A percentile compares a stretch with the other conserved stretches of the same genome.
These are phyloP conservation scores for Paraphysoderma sedebokerense DNA, from an alignment of 371 early-diverging fungal genomes.

Conservation along the genomic window DNA sequence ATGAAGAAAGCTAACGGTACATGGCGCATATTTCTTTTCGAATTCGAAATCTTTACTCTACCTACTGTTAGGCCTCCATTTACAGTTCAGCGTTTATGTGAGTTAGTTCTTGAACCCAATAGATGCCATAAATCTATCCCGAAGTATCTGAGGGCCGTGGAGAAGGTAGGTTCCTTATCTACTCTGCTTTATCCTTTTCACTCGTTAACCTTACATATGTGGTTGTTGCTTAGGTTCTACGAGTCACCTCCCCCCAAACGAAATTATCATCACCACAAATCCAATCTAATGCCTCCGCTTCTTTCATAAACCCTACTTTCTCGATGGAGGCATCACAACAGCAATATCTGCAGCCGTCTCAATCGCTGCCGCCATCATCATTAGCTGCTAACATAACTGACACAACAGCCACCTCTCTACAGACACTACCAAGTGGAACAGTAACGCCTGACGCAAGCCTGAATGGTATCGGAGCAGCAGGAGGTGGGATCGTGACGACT, in stretches of 20 bases:
- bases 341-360: neutral
- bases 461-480: neutral
- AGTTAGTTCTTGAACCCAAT: slow-evolving; percentile 23
- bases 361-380: too few species aligned
- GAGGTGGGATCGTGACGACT: neutral
- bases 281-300: slow-evolving; percentile 12
- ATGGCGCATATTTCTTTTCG: too few species aligned
- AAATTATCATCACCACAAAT: slow-evolving; percentile 13
- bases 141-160: slow-evolving; percentile 36
- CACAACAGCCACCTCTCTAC: neutral
- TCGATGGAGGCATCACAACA: slow-evolving; percentile 4
- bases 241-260: slow-evolving; percentile 12
- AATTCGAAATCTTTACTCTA: too few species aligned
- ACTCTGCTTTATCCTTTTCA: neutral
- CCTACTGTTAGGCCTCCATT: too few species aligned
- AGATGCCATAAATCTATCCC: slow-evolving; percentile 28
- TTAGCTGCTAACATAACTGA: too few species aligned
- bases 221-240: slow-evolving; percentile 11
- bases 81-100: slow-evolving; percentile 37
- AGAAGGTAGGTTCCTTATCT: slow-evolving; percentile 20
- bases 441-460: neutral
- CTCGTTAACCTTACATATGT: too few species aligned
- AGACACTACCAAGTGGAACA: neutral
- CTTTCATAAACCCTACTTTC: neutral
- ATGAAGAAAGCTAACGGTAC: too few species aligned